Percentiles rank a stretch among this genome's conserved stretches.
These are phyloP conservation scores for Actinomortierella wolfii DNA, from an alignment of 371 early-diverging fungal species.

Conservation along the genomic window DNA sequence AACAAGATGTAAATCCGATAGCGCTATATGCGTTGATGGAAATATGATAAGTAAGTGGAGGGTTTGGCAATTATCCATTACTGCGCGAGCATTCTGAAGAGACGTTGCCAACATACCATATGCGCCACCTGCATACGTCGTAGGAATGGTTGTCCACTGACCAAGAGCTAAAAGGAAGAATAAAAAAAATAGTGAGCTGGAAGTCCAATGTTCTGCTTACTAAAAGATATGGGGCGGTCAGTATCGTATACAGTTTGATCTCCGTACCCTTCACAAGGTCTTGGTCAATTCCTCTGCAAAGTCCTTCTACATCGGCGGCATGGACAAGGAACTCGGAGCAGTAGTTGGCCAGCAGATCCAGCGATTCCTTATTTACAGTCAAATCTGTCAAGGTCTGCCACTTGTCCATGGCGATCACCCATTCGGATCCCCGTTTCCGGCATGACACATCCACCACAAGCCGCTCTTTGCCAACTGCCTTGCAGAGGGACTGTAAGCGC, in stretches of 20 bases:
- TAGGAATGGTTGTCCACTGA: slow-evolving; percentile 88
- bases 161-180: slow-evolving; percentile 58
- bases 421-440: slow-evolving; percentile 69
- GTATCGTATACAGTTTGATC: no score
- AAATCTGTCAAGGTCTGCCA: slow-evolving; percentile 96
- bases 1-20: slow-evolving; percentile 84
- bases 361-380: slow-evolving; percentile 71
- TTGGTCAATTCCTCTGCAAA: slow-evolving; percentile 92
- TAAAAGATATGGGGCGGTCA: slow-evolving; percentile 1
- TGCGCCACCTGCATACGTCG: slow-evolving; percentile 97
- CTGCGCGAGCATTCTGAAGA: not conserved
- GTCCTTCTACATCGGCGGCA: slow-evolving; percentile 97
- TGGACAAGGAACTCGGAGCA: slow-evolving; percentile 97
- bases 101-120: slow-evolving; percentile 53
- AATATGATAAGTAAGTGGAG: no score
- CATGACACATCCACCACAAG: slow-evolving; percentile 96
- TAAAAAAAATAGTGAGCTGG: not conserved
- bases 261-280: slow-evolving; percentile 78
- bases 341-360: slow-evolving; percentile 68
- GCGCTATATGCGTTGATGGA: no score
- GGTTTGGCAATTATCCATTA: no score
- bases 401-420: slow-evolving; percentile 95
- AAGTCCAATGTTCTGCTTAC: not conserved
- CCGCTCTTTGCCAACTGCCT: slow-evolving; percentile 74
- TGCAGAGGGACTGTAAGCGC: slow-evolving; percentile 65